Percentiles rank a stretch among this genome's conserved stretches.
These are phyloP conservation scores for Hypericum perforatum DNA, from an alignment of 345 rosid genomes.

Conservation along the genomic window DNA sequence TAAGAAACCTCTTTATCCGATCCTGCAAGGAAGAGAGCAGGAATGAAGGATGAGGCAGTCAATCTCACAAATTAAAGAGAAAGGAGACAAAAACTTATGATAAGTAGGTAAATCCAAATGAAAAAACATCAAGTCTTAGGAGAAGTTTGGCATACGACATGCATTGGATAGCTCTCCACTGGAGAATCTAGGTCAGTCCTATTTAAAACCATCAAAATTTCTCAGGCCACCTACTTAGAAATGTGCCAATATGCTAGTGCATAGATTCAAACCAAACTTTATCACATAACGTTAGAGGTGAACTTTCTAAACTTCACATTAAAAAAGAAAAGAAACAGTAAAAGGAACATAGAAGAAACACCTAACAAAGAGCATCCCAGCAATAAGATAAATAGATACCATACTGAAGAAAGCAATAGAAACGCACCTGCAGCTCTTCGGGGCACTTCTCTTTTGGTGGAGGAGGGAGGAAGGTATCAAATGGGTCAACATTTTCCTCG, in stretches of 20 bases:
- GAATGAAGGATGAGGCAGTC: background rate
- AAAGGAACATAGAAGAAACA: background rate
- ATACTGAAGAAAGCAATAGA: background rate
- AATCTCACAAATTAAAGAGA: background rate
- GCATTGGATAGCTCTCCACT: too few species aligned
- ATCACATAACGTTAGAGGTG: too few species aligned
- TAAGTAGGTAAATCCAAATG: background rate
- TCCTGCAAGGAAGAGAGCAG: constrained; percentile 36
- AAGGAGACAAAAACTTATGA: background rate
- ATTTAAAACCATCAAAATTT: too few species aligned
- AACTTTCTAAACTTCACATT: too few species aligned
- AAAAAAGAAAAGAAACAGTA: too few species aligned
- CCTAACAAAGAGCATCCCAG: background rate
- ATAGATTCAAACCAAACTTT: too few species aligned
- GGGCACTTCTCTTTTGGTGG: constrained; percentile 60
- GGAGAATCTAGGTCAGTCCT: too few species aligned
- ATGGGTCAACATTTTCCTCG: constrained; percentile 37
- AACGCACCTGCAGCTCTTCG: constrained; percentile 72
- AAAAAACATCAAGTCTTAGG: too few species aligned
- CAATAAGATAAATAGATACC: too few species aligned
- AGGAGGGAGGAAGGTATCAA: constrained; percentile 66
- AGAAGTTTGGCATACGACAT: too few species aligned
- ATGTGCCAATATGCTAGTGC: too few species aligned
- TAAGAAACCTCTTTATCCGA: constrained; percentile 69
- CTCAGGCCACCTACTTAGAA: too few species aligned